Evolutionary conservation across 1,284 basidiomycete genomes (phyloP), one percentile per base, ranked within the genome.

Genomic region (Boletus mariae): DNA sequence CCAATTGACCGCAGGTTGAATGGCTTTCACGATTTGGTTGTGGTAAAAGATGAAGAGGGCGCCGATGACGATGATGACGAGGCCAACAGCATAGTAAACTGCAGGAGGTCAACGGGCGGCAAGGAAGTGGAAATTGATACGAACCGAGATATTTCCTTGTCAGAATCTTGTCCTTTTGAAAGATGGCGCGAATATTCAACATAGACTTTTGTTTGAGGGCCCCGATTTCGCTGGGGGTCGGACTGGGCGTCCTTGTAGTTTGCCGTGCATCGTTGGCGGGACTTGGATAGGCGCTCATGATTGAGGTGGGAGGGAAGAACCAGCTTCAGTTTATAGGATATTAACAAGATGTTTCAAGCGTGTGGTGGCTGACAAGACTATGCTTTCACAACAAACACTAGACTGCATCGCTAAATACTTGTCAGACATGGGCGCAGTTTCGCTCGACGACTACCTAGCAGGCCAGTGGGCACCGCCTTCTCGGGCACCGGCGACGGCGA

Each of bases 1-100:
- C 78, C 82, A 84, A 28, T 76, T 73, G 2, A 84, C 83, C 4
- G 79, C 78, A 1, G 87, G 87, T 17, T 76, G 81, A 47, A 92
- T 70, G 77, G 79, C 83, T 12, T 75, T 60, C 25, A 91, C 81
- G 55, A 92, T 90, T 74, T 81, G 68, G 26, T 67, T 61, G 46
- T 66, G 61, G 61, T 81, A 92, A 12, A 91, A 65, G 3, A 80
- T 75, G 58, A 90, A 77, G 47, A 91, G 76, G 2, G 73, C 72
- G 8, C 80, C 76, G 15, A 88, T 31, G 40, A 79, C 73, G 32
- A 78, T 51, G 55, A 76, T 65, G 29, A 82, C 41, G 41, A 73
- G 56, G 32, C 67, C 51, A 20, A 69, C 59, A 4, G 79, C 66
- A 51, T 81, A 82, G 54, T 79, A 88, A 66, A 77, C 85, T 87